phyloP scores from a whole-genome alignment of 306 rosid genomes.

The Gastrolobium villosum region DNA sequence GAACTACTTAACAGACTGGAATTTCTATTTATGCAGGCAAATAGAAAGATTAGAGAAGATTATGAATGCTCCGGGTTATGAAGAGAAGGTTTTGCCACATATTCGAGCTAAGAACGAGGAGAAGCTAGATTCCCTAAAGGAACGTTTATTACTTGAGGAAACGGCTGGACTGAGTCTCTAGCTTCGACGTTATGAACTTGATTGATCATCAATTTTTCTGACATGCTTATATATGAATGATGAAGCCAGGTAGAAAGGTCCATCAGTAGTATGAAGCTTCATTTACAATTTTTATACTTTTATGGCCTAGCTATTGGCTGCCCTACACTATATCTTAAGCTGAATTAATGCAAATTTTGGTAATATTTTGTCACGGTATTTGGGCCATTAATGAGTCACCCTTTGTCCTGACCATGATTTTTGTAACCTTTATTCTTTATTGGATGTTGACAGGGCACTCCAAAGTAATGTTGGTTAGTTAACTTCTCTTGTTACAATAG shows the following conservation, averaged over 20 bases:
- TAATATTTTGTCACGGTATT: constrained; percentile 2
- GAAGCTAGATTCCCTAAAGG: constrained; percentile 77
- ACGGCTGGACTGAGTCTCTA: constrained; percentile 65
- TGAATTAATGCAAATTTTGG: constrained; percentile 47
- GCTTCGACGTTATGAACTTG: constrained; percentile 22
- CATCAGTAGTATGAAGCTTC: constrained; percentile 23
- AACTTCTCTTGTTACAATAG: background rate
- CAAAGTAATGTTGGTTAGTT: background rate
- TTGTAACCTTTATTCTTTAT: background rate
- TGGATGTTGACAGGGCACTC: background rate
- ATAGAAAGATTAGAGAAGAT: constrained; percentile 71
- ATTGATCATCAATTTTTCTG: constrained; percentile 15
- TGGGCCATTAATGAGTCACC: constrained; percentile 2
- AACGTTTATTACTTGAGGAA: constrained; percentile 70
- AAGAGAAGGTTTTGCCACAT: constrained; percentile 69
- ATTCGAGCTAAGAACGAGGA: constrained; percentile 66
- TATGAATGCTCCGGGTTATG: constrained; percentile 75
- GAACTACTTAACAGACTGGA: constrained; percentile 4
- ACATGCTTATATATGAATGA: background rate
- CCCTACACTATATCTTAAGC: constrained; percentile 7
- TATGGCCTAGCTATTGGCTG: constrained; percentile 15
- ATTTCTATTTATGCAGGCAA: constrained; percentile 54
- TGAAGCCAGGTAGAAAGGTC: background rate
- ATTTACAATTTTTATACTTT: background rate
- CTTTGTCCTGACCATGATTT: background rate